Conservation (phyloP, 441 rosid species). For the Gossypium laxum region DNA sequence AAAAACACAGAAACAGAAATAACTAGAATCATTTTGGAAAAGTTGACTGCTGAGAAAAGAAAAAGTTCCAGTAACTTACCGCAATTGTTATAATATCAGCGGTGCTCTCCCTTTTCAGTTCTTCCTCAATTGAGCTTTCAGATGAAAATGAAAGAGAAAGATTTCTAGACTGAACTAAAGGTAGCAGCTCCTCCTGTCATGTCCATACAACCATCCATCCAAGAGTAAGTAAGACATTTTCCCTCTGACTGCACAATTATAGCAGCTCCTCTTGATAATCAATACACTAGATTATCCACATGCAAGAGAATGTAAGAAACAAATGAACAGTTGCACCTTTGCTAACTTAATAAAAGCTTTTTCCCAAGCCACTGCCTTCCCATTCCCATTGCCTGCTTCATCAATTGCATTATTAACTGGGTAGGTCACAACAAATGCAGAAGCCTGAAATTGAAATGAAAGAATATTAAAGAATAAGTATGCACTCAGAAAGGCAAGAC, state of each 20-base stretch:
- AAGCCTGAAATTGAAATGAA: constrained; percentile 49
- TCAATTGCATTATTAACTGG: constrained; percentile 62
- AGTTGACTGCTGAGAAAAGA: constrained; percentile 6
- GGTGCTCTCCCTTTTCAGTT: constrained; percentile 67
- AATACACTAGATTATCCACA: constrained; percentile 5
- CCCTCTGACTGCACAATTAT: background rate
- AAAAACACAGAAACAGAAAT: constrained; percentile 6
- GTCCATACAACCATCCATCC: background rate
- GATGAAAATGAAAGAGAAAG: constrained; percentile 64
- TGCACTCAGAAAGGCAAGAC: constrained; percentile 18
- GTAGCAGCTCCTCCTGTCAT: constrained; percentile 50
- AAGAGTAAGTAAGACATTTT: constrained; percentile 1
- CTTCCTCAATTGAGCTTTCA: constrained; percentile 76
- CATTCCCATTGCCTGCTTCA: constrained; percentile 39
- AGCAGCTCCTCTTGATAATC: background rate
- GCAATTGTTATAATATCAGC: constrained; percentile 59
- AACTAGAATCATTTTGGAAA: constrained; percentile 15
- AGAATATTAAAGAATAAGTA: constrained; percentile 17
- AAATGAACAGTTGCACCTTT: constrained; percentile 34
- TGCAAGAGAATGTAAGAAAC: background rate
- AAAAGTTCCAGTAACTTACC: constrained; percentile 26
- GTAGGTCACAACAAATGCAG: constrained; percentile 59
- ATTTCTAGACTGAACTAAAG: constrained; percentile 49
- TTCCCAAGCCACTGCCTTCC: constrained; percentile 70
- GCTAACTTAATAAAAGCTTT: constrained; percentile 53